A percentile compares a stretch with the other conserved stretches of the same genome.
Evolutionary conservation across 176 grass and related monocot species (phyloP).

Genomic region (Musa beccarii): DNA sequence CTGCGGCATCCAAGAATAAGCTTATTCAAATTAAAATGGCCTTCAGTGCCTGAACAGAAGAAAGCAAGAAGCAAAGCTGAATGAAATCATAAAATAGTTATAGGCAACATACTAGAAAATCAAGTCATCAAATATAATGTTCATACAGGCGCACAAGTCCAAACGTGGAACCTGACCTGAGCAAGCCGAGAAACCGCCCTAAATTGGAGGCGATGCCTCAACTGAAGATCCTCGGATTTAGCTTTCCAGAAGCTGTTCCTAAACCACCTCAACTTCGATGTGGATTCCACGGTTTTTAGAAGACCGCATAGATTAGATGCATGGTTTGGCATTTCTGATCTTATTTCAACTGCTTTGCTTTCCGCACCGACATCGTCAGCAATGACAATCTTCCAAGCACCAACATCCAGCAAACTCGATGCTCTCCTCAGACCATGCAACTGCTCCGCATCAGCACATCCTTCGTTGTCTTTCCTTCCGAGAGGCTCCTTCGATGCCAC

Average conservation of each 20-base stretch:
- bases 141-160: neutral
- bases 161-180: constrained; percentile 40
- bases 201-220: constrained; percentile 37
- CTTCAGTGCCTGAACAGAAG: too few species aligned
- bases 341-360: constrained; percentile 25
- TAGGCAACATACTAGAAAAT: neutral
- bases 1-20: neutral
- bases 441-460: constrained; percentile 27
- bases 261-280: constrained; percentile 48
- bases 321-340: constrained; percentile 23
- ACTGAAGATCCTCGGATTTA: constrained; percentile 41
- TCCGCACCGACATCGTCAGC: constrained; percentile 23
- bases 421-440: constrained; percentile 37
- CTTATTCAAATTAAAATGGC: neutral
- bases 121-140: neutral
- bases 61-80: too few species aligned
- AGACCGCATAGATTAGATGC: constrained; percentile 21
- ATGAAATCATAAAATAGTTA: too few species aligned
- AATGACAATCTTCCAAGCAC: constrained; percentile 49
- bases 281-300: constrained; percentile 34
- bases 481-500: constrained; percentile 29
- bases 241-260: constrained; percentile 59
- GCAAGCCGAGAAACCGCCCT: constrained; percentile 27
- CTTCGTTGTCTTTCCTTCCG: constrained; percentile 32
- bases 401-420: constrained; percentile 21